Percentiles rank a stretch among this genome's conserved stretches.
phyloP scores from a whole-genome alignment of 148 eudicot genomes.

The Vaccinium vitisidaea region DNA sequence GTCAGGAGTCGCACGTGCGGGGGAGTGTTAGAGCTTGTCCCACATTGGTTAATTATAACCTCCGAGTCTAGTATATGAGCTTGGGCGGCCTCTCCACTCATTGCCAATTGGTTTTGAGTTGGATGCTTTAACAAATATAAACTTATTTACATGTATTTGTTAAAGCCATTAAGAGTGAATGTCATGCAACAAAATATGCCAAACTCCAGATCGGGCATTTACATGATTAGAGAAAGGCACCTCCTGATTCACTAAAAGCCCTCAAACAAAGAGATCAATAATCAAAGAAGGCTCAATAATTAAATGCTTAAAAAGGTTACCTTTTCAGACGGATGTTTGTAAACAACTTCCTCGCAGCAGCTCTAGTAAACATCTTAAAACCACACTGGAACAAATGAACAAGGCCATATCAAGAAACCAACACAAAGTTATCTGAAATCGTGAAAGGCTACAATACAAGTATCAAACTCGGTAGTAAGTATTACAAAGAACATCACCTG shows the following conservation, averaged over 20 bases:
- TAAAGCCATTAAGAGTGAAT: no score
- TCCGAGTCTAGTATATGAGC: no score
- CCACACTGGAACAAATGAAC: slow-evolving; percentile 74
- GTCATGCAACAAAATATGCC: background rate
- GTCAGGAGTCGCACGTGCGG: no score
- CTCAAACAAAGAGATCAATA: background rate
- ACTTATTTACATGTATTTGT: no score
- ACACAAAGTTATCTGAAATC: background rate
- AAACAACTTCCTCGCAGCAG: slow-evolving; percentile 85
- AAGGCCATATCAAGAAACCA: slow-evolving; percentile 9
- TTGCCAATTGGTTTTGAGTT: no score
- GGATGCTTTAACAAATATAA: no score
- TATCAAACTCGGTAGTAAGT: background rate
- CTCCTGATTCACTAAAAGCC: background rate
- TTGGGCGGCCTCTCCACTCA: no score
- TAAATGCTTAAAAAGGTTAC: slow-evolving; percentile 32
- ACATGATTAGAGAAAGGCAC: background rate
- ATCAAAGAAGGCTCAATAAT: background rate
- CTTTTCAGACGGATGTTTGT: slow-evolving; percentile 80
- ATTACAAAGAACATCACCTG: slow-evolving; percentile 50
- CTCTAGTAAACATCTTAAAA: slow-evolving; percentile 98
- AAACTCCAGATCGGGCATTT: background rate
- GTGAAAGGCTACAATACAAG: slow-evolving; percentile 3
- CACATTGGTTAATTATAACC: no score
- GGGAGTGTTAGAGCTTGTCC: no score